Percentiles rank a stretch among this genome's conserved stretches.
These are phyloP conservation scores for Nymphaea thermarum DNA, from an alignment of 164 flowering plant species.

Conservation along the genomic window DNA sequence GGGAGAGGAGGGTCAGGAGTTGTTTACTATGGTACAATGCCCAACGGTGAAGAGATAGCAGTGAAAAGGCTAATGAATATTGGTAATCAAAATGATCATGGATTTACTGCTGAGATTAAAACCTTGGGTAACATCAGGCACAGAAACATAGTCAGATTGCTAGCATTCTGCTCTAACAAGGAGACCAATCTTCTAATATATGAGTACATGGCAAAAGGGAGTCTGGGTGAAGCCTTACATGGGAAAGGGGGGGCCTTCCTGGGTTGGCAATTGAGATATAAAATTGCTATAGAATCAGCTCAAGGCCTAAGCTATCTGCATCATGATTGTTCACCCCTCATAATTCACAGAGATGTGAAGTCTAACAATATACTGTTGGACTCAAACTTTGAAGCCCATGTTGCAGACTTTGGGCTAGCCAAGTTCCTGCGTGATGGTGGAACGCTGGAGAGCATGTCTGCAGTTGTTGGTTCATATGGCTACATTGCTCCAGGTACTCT, in stretches of 20 bases:
- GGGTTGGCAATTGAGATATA: conserved; percentile 54
- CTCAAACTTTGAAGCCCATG: conserved; percentile 62
- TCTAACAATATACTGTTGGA: conserved; percentile 68
- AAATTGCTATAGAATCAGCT: conserved; percentile 57
- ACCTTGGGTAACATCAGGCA: conserved; percentile 85
- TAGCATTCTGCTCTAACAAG: conserved; percentile 80
- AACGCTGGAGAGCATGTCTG: conserved; percentile 72
- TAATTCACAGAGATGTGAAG: conserved; percentile 64
- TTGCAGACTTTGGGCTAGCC: conserved; percentile 91
- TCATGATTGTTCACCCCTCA: conserved; percentile 62
- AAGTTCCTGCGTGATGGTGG: conserved; percentile 61
- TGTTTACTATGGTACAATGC: conserved; percentile 73
- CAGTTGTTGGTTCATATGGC: conserved; percentile 92
- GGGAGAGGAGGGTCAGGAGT: conserved; percentile 92
- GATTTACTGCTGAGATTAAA: conserved; percentile 72
- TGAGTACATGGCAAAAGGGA: conserved; percentile 75
- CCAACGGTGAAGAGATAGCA: conserved; percentile 67
- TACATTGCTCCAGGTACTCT: conserved; percentile 83
- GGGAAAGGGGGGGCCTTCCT: conserved; percentile 41
- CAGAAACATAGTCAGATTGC: conserved; percentile 70
- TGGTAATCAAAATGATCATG: conserved; percentile 46
- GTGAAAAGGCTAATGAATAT: conserved; percentile 59
- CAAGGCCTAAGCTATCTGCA: conserved; percentile 71
- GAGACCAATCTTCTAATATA: conserved; percentile 54
- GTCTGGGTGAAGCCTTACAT: conserved; percentile 62